Base-by-base conservation (phyloP, 257 asterid species). In the Cynanchum wilfordii region DNA sequence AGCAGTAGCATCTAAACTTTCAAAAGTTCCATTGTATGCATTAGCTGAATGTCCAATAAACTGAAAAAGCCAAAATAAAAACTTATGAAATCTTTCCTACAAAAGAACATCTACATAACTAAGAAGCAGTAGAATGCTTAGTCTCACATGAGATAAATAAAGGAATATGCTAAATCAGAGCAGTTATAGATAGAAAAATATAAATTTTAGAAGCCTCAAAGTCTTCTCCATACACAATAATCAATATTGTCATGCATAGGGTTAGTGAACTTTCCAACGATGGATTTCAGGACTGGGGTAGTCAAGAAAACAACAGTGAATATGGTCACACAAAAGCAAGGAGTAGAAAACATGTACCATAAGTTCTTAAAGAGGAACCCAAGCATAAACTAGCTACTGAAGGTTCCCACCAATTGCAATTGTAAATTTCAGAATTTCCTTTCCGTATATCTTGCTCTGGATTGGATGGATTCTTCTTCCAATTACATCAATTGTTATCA, bases 1-100 rank as follows among this genome's bases (percentile, higher is more conserved):
- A 30, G 30, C 59, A 54, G 71, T 54, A 16, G 65, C 75, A 65
- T 72, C 56, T 49, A 54, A 64, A 27, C 63, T 73, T 66, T 79
- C 78, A 24, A 24, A 72, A 76, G 49, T 55, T 44, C 22, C 50
- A 5, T 24, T 51, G 56, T 19, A 29, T 40, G 27, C 19, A 56
- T 51, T 42, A 30, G n/a, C 3, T 22, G 24, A 33, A 36, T 55
- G 59, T 29, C 72, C 17, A 36, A 70, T 38, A 65, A 63, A 71
- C 84, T 81, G 79, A 72, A 58, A 68, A 8, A 57, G 30, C 20
- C 36, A 52, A 54, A 25, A 45, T n/a, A 62, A 60, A 10, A 29
- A 62, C 17, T 19, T 17, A 3, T 55, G 29, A 52, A 42, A 24
- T 54, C 57, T 55, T 56, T 55, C 13, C 12, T 16, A n/a, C 9